Base-by-base conservation (phyloP, 139 green algal species). In the Auxenochlorella pyrenoidosa region DNA sequence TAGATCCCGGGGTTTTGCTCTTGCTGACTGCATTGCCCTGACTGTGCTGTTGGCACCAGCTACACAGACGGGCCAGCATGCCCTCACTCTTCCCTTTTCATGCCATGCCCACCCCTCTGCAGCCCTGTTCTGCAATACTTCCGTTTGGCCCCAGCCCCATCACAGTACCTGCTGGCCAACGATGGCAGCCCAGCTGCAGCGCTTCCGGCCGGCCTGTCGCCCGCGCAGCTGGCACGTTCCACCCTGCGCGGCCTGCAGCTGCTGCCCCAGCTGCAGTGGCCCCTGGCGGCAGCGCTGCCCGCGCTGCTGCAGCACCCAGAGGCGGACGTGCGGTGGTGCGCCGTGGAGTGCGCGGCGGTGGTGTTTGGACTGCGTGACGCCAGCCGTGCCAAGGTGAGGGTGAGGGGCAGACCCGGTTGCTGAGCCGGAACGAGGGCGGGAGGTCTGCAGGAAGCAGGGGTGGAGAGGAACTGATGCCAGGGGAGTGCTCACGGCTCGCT, bases 211-310 rank as follows among this genome's bases (percentile, higher is more conserved):
- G 4, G 40, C 28, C 36, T 41, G 21, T 30, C 43, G 30, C 34
- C 54, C 51, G 73, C 72, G 18, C 75, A 93, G 76, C 88, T 96
- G 68, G 91, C 93, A 0, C 80, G 91, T 13, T 84, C 91, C 22
- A 82, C 86, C 0, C 86, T 96, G 80, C 91, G 90, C 0, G 90
- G 87, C 24, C 73, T 96, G 77, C 90, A 95, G 88, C 87, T 93
- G 51, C 70, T 88, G 38, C 91, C 92, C 5, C 32, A 84, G 71
- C 86, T 96, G 38, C 63, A 32, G 0, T 96, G 92, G 90, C 60
- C 79, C 13, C n/a, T 70, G 30, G 76, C 75, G 32, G 15, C 85
- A 3, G 54, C 58, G 10, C 85, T 94, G 60, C 84, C 95, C 18
- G 38, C 51, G 5, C 88, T 96, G 73, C 89, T 96, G 86, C 51